These are phyloP conservation scores for Penicillium lividum DNA, from an alignment of 495 filamentous ascomycete species.

Conservation along the genomic window DNA sequence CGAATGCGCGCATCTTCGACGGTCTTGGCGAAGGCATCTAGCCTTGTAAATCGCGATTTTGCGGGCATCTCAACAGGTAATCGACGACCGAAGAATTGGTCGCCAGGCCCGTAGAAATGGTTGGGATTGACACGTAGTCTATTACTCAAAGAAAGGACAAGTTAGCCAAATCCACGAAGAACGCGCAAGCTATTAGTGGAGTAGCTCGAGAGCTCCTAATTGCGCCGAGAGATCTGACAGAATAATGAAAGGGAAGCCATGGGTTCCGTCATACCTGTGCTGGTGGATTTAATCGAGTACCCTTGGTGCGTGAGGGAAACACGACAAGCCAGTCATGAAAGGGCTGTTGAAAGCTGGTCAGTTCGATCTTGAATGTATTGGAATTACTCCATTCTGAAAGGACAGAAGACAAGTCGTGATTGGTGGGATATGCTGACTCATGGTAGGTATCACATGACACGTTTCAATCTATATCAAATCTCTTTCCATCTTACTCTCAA, in stretches of 20 bases:
- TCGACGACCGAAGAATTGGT: conserved; percentile 32
- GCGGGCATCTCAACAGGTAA: conserved; percentile 46
- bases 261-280: neutral
- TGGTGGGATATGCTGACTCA: conserved; percentile 29
- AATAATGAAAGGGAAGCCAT: neutral
- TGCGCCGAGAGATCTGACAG: neutral
- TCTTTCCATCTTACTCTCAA: too few species aligned
- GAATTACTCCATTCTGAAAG: conserved; percentile 27
- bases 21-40: conserved; percentile 98
- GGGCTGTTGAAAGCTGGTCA: conserved; percentile 30
- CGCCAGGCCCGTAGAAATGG: conserved; percentile 2
- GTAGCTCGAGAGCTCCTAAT: neutral
- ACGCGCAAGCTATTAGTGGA: conserved; percentile 21
- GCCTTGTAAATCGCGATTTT: conserved; percentile 85
- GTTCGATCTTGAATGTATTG: conserved; percentile 26
- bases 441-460: conserved; percentile 2
- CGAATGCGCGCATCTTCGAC: conserved; percentile 97
- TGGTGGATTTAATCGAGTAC: neutral
- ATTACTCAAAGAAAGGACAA: neutral
- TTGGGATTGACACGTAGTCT: conserved; percentile 7
- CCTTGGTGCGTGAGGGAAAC: conserved; percentile 7
- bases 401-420: conserved; percentile 44
- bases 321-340: conserved; percentile 12
- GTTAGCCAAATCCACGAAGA: conserved; percentile 13
- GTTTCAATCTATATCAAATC: too few species aligned